A percentile compares a stretch with the other conserved stretches of the same genome.
phyloP scores from a whole-genome alignment of 495 filamentous ascomycete species.

The Choiromyces venosus region DNA sequence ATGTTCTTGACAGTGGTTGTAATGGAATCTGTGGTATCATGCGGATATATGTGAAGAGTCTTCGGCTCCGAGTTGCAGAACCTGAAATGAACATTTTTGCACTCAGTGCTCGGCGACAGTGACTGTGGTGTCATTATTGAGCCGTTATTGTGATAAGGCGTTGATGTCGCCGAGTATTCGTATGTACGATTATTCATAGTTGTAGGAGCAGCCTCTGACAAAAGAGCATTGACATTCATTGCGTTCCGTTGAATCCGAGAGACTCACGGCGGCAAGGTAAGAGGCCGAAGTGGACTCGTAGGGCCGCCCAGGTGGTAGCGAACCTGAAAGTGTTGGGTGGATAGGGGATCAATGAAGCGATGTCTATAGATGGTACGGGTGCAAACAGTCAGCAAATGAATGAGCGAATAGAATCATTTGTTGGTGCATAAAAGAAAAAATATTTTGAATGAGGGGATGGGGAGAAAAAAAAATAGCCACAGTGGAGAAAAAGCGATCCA shows the following conservation, averaged over 20 bases:
- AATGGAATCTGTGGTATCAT: constrained; percentile 94
- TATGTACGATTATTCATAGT: constrained; percentile 26
- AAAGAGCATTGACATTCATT: constrained; percentile 39
- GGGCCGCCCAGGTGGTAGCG: background rate
- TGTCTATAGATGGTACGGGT: background rate
- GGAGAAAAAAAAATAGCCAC: background rate
- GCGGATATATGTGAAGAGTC: constrained; percentile 82
- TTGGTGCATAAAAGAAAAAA: background rate
- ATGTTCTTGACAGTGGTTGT: constrained; percentile 96
- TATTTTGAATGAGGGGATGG: background rate
- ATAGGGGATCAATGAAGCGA: background rate
- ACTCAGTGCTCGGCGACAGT: constrained; percentile 50
- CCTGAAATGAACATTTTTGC: constrained; percentile 81
- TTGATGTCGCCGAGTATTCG: constrained; percentile 26
- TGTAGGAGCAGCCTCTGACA: constrained; percentile 30
- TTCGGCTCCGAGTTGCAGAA: constrained; percentile 60
- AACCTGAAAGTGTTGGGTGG: background rate
- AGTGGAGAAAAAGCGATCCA: constrained; percentile 1
- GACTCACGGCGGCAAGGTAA: background rate
- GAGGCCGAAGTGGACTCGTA: constrained; percentile 1
- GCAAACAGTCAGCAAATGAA: constrained; percentile 1
- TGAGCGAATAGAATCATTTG: background rate
- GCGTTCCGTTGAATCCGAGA: constrained; percentile 6
- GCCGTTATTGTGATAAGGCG: constrained; percentile 35
- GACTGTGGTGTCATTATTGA: constrained; percentile 44